These are phyloP conservation scores for Brassica incana DNA, from an alignment of 345 rosid species.

Conservation along the genomic window DNA sequence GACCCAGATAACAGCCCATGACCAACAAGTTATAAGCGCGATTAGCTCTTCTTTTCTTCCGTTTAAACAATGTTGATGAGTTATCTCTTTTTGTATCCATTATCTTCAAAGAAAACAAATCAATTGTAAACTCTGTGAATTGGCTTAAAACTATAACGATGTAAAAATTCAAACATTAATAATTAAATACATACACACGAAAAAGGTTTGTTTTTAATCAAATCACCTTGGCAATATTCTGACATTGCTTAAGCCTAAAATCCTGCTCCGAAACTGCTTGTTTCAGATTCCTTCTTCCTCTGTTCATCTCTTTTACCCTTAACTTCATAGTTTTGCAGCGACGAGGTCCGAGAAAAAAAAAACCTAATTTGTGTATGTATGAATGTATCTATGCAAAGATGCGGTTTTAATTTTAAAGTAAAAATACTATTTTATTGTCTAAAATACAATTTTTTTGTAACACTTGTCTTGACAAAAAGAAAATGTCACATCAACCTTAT, in stretches of 20 bases:
- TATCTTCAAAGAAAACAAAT: slow-evolving; percentile 45
- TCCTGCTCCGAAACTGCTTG: slow-evolving; percentile 39
- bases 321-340: no score
- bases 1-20: neutral
- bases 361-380: no score
- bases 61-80: slow-evolving; percentile 43
- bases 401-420: no score
- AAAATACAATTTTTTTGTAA: no score
- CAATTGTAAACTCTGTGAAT: neutral
- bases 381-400: no score
- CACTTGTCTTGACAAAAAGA: no score
- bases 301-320: slow-evolving; percentile 48
- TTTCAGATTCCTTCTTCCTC: slow-evolving; percentile 75
- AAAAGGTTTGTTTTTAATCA: no score
- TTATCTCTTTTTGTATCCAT: slow-evolving; percentile 64
- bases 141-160: neutral
- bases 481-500: no score
- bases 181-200: neutral
- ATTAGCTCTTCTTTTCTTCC: neutral
- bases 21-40: slow-evolving; percentile 32
- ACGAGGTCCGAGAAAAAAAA: no score
- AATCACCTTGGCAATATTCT: slow-evolving; percentile 57
- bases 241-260: slow-evolving; percentile 58
- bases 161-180: no score
- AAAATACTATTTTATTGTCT: no score